Base-by-base conservation (phyloP, 306 rosid species). In the Cicer yamashitae region DNA sequence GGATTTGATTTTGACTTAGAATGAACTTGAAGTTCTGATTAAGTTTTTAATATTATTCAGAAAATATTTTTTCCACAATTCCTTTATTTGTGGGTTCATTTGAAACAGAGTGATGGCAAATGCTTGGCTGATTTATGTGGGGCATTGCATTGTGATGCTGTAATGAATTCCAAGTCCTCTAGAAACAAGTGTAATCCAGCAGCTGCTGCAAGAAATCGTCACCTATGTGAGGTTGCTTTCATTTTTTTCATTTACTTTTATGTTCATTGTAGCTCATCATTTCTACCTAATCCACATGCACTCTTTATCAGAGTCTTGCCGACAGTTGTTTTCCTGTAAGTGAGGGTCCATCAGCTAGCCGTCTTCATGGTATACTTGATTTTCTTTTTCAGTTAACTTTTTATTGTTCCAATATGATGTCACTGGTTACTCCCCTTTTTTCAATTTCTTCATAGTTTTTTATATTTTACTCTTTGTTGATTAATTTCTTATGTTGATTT, bases 81-180 rank as follows among this genome's bases (percentile, higher is more conserved):
- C 34, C 64, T 5, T 40, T 7, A 40, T 22, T 6, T 72, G 25
- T 34, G 39, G 65, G 5, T 14, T 79, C 37, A 47, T 59, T 60
- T 83, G 70, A 71, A 73, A 82, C 88, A 94, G 98, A 90, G 77
- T 62, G 84, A 89, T 66, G 82, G 87, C 53, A 91, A 87, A 74
- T 94, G 98, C 93, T 82, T 94, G 85, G 98, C 98, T 80, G 97
- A 91, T 88, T 79, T 94, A 71, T 94, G 98, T 8, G 97, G 98
- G 71, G 93, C 98, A 53, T 79, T 94, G 82, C 98, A 94, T 82
- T 94, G 98, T 81, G 94, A 91, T 81, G 77, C 69, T 37, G 78
- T 78, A 74, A 84, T 84, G 86, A 65, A 88, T 69, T 77, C 86
- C 59, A 89, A 87, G 82, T 85, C 86, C 57, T 72, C 84, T 74